These are phyloP conservation scores for Agapanthus africanus DNA, from an alignment of 106 monocot genomes.

Conservation along the genomic window DNA sequence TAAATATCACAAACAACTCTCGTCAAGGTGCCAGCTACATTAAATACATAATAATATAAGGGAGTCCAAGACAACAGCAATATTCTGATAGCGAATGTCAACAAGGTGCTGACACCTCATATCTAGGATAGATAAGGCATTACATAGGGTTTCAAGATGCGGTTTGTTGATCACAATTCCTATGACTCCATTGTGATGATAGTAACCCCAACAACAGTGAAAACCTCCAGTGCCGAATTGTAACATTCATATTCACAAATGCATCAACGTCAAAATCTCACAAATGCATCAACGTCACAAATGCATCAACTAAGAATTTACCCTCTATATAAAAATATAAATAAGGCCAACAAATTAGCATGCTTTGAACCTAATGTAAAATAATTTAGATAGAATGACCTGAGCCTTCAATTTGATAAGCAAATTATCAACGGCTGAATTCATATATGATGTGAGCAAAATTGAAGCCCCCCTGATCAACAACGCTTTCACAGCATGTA, in stretches of 20 bases:
- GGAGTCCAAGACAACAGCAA: background rate
- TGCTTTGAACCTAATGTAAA: conserved; percentile 7
- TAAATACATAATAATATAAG: background rate
- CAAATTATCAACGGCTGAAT: conserved; percentile 94
- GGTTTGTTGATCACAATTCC: background rate
- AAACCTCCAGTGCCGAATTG: background rate
- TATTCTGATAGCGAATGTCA: background rate
- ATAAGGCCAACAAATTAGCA: conserved; percentile 6
- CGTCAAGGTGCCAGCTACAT: background rate
- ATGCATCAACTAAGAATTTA: background rate
- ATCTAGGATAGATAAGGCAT: background rate
- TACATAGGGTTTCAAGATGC: background rate
- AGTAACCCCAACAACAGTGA: background rate
- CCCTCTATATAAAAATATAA: background rate
- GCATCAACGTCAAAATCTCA: background rate
- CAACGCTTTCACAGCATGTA: conserved; percentile 97
- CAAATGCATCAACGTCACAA: background rate
- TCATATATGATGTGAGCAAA: conserved; percentile 95
- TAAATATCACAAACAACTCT: background rate
- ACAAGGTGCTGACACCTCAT: background rate
- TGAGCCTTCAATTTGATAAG: conserved; percentile 90
- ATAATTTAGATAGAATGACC: conserved; percentile 25
- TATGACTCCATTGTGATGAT: background rate
- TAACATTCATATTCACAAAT: background rate
- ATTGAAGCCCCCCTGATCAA: conserved; percentile 79